These are phyloP conservation scores for Mycosphaerella arachidis DNA, from an alignment of 2,329 filamentous ascomycete genomes.

Conservation along the genomic window DNA sequence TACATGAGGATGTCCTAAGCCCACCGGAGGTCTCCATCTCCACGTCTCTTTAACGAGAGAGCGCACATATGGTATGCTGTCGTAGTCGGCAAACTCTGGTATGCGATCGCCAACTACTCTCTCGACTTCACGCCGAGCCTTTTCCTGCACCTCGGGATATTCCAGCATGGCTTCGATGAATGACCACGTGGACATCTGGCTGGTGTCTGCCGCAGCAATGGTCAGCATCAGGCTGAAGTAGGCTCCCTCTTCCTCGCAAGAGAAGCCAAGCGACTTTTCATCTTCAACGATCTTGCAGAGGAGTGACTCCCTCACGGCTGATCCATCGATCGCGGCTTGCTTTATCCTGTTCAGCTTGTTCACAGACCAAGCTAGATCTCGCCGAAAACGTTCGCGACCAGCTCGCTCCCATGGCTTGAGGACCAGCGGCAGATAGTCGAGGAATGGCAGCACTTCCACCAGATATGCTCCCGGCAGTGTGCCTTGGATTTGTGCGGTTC, in stretches of 20 bases:
- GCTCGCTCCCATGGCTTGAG: constrained; percentile 8
- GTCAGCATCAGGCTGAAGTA: constrained; percentile 9
- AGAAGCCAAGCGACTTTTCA: constrained; percentile 6
- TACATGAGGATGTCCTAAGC: constrained; percentile 31
- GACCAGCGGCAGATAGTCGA: constrained; percentile 3
- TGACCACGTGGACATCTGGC: constrained; percentile 7
- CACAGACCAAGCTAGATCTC: constrained; percentile 2
- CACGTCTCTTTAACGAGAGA: constrained; percentile 21
- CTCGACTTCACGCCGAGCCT: constrained; percentile 48
- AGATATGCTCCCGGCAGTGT: neutral
- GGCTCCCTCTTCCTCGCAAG: constrained; percentile 6
- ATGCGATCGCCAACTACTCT: constrained; percentile 13
- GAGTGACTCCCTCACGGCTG: constrained; percentile 1
- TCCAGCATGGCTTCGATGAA: constrained; percentile 27
- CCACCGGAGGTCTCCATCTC: constrained; percentile 19
- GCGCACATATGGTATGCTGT: constrained; percentile 16
- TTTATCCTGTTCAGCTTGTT: constrained; percentile 3
- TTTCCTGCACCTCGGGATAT: constrained; percentile 51
- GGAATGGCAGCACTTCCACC: constrained; percentile 5
- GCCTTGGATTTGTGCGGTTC: constrained; percentile 1
- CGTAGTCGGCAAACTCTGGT: constrained; percentile 16
- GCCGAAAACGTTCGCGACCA: constrained; percentile 2
- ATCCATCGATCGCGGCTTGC: neutral
- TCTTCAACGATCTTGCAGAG: constrained; percentile 11
- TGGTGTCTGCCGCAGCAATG: constrained; percentile 9